Conservation (phyloP, 352 stramenopile species). For the Pelagophyceae sp. region DNA sequence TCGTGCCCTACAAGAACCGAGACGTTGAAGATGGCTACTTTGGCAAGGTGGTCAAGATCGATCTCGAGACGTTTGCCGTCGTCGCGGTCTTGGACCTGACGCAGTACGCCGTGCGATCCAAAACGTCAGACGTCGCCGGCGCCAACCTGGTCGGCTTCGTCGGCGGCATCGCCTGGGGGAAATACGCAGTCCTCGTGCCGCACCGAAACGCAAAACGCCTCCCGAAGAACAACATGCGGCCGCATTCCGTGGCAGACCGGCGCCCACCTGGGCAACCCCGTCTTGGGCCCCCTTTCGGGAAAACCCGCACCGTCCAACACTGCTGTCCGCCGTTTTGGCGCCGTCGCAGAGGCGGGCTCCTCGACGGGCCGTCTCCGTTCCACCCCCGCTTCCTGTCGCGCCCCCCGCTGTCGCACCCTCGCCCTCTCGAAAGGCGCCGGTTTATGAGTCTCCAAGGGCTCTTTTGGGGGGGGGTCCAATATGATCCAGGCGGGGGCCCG, state of each 20-base stretch:
- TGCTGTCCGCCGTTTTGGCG: too few species aligned
- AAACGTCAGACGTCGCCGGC: not conserved
- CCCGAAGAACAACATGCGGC: slow-evolving; percentile 20
- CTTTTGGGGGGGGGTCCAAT: too few species aligned
- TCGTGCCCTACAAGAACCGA: slow-evolving; percentile 28
- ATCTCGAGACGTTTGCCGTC: slow-evolving; percentile 22
- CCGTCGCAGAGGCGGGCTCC: too few species aligned
- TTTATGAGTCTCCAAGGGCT: too few species aligned
- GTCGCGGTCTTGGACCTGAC: slow-evolving; percentile 23
- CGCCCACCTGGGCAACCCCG: too few species aligned
- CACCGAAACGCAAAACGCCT: slow-evolving; percentile 20
- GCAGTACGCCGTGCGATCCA: not conserved
- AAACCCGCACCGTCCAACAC: too few species aligned
- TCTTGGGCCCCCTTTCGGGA: too few species aligned
- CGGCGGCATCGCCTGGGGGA: slow-evolving; percentile 18
- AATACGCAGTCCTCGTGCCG: slow-evolving; percentile 24
- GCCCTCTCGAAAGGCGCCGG: too few species aligned
- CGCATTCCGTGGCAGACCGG: slow-evolving; percentile 15
- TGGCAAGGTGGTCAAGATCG: slow-evolving; percentile 22
- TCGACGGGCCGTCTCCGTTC: too few species aligned
- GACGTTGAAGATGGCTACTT: slow-evolving; percentile 10
- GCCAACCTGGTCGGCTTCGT: slow-evolving; percentile 20
- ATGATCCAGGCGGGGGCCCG: too few species aligned
- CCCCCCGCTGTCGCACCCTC: too few species aligned
- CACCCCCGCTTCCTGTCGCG: too few species aligned